Conservation (phyloP, 1,284 basidiomycete species). For the Gastroboletus turbinatus region DNA sequence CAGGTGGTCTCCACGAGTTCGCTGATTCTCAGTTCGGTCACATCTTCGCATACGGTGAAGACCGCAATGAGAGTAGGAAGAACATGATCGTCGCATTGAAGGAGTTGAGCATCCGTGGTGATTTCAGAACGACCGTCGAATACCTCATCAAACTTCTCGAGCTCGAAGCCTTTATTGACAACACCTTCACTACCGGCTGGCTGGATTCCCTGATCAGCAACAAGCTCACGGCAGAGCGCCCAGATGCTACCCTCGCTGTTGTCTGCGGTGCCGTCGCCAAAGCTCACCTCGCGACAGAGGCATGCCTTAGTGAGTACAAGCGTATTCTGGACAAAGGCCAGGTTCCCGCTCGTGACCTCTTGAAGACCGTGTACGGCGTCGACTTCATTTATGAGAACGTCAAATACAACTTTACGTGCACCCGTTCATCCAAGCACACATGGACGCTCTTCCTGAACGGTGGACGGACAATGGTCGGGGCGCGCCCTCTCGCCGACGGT, state of each 20-base stretch:
- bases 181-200: slow-evolving; percentile 99
- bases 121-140: slow-evolving; percentile 98
- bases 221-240: slow-evolving; percentile 95
- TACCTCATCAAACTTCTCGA: slow-evolving; percentile 98
- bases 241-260: slow-evolving; percentile 89
- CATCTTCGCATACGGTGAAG: slow-evolving; percentile 98
- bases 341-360: slow-evolving; percentile 90
- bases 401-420: slow-evolving; percentile 95
- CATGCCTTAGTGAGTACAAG: slow-evolving; percentile 92
- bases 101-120: slow-evolving; percentile 97
- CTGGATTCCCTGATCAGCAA: slow-evolving; percentile 95
- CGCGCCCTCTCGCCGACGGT: slow-evolving; percentile 91
- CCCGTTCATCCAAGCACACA: slow-evolving; percentile 82
- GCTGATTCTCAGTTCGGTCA: slow-evolving; percentile 99
- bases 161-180: slow-evolving; percentile 94
- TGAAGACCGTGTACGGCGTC: slow-evolving; percentile 96
- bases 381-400: slow-evolving; percentile 98
- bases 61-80: slow-evolving; percentile 93
- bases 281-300: slow-evolving; percentile 88
- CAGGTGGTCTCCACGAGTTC: slow-evolving; percentile 98
- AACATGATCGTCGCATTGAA: slow-evolving; percentile 99
- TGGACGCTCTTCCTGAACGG: slow-evolving; percentile 99
- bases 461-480: slow-evolving; percentile 86
- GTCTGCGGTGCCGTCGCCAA: slow-evolving; percentile 98
- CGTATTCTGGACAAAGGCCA: slow-evolving; percentile 97